Base-by-base conservation (phyloP, 768 basidiomycete species). In the Suillus subluteus region DNA sequence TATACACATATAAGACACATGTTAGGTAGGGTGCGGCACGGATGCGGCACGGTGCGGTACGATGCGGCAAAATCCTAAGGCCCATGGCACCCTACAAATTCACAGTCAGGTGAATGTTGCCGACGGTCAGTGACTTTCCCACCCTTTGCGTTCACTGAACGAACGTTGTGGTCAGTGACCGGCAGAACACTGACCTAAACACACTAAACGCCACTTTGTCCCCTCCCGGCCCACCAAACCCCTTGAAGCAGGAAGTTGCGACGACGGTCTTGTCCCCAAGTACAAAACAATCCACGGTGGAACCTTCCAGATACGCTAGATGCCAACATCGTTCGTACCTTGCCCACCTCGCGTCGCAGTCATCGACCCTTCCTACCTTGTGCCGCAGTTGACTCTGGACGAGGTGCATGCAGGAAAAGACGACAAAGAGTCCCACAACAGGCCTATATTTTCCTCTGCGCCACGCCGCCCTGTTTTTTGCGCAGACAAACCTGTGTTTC, bases 231-330 rank as follows among this genome's bases (percentile, higher is more conserved):
- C 71, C 84, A 12, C 78, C 86, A 4, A 91, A 87, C 63, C 87
- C 88, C 38, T 78, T 87, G 6, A 85, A 90, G 52, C 91, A 94
- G 78, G 88, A 87, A 72, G 88, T 93, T n/a, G 88, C 90, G 5
- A 87, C 93, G 84, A 83, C 88, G 0, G 79, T 94, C 11, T 82
- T 93, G 43, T 74, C n/a, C 81, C 0, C 85, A 89, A 62, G 79
- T 85, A 3, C 87, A 91, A 73, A 75, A 78, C 30, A 78, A 79
- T 30, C 79, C 89, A 12, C 85, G 91, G 5, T 92, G 91, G 91
- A 88, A 91, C 35, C 77, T 87, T 12, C 81, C 90, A 4, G 86
- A 90, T 68, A 88, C 90, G 4, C 74, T 93, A 54, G 92, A 86
- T 71, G 85, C 83, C 0, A 83, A 79, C 46, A 82, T 87, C 3